phyloP scores from a whole-genome alignment of 2,329 filamentous ascomycete genomes.

The Cladophialophora exuberans region DNA sequence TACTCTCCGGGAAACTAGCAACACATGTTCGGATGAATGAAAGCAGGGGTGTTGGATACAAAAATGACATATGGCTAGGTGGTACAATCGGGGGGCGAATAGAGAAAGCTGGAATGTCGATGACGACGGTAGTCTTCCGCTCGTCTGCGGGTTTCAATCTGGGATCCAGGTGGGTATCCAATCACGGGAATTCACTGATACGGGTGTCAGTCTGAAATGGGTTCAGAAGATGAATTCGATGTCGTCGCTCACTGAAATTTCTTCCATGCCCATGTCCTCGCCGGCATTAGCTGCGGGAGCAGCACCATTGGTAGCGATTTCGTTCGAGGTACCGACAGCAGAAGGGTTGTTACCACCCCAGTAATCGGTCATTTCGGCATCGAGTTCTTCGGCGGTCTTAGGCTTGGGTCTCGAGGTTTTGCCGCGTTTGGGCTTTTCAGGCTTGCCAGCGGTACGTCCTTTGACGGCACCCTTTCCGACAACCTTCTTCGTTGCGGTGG shows the following conservation, averaged over 20 bases:
- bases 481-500: constrained; percentile 71
- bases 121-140: not conserved
- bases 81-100: constrained; percentile 14
- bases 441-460: constrained; percentile 61
- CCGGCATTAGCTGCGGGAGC: constrained; percentile 51
- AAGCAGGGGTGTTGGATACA: constrained; percentile 7
- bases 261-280: constrained; percentile 59
- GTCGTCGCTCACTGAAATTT: constrained; percentile 55
- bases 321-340: constrained; percentile 47
- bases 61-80: constrained; percentile 6
- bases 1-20: constrained; percentile 19
- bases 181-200: constrained; percentile 29
- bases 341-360: constrained; percentile 61
- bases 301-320: constrained; percentile 52
- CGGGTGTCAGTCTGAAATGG: constrained; percentile 29
- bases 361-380: constrained; percentile 98
- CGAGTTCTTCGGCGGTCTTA: constrained; percentile 94
- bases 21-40: constrained; percentile 24
- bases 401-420: constrained; percentile 69
- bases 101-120: constrained; percentile 13
- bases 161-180: constrained; percentile 4
- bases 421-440: constrained; percentile 79
- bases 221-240: constrained; percentile 26
- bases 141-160: not conserved
- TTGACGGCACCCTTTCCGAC: constrained; percentile 51